Base-by-base conservation (phyloP, 495 filamentous ascomycete genomes). In the Penicillium silybi region DNA sequence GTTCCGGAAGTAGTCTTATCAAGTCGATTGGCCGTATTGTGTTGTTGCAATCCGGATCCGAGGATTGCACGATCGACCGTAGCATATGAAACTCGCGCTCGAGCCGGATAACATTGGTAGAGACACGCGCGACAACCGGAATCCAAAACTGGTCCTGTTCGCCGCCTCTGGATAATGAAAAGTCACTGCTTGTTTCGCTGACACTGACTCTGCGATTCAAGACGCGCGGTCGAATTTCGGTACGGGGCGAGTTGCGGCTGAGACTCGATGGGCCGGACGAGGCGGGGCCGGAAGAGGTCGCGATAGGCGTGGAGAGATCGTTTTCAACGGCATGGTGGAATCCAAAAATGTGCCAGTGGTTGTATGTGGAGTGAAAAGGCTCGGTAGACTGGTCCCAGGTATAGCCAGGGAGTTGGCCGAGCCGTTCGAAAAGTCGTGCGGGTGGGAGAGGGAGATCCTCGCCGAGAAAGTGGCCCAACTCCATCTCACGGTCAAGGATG, bases 21-120 rank as follows among this genome's bases (percentile, higher is more conserved):
- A 92, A 74, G 38, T 92, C 85, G 27, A 96, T 71, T 2, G 89
- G 89, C 45, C 80, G 80, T 41, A 86, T 77, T 40, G 90, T 90
- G 61, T 91, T 87, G 49, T 80, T 75, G 53, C 81, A 85, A 13
- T 87, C 78, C 1, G 86, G 86, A 57, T 93, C 90, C 6, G 83
- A 83, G 7, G 83, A 80, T 48, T 84, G 72, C 41, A 86, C 78
- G 37, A 96, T 71, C 39, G 76, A 81, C 67, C 85, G 86, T 50
- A 81, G 77, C 58, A 92, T 86, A 56, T 93, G 87, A 63, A 85
- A 95, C 61, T 90, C 85, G 44, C 90, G 80, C 70, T 96, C 91
- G 42, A 95, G 78, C 17, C 90, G 80, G 39, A 95, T 76, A 11
- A 82, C 75, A 67, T 95, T 89, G 47, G 79, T 84, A 0, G 91